Evolutionary conservation across 2,329 filamentous ascomycete genomes (phyloP), one percentile per base, ranked within the genome.

Genomic region (Fusarium guadeloupense): DNA sequence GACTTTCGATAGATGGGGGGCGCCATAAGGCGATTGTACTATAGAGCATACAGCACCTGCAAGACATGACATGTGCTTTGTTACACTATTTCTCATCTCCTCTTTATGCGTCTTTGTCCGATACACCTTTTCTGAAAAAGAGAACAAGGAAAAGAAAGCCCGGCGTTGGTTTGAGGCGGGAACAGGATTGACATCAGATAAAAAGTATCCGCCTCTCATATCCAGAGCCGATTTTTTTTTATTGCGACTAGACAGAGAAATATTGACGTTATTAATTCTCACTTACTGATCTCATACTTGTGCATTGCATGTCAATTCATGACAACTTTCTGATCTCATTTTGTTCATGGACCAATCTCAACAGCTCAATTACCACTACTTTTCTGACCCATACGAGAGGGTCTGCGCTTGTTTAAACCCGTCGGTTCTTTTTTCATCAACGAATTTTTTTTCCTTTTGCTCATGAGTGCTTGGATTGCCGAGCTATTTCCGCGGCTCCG

Each of bases 31-130:
- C 71, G 69, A 72, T 66, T 77, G 75, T 77, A 77, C 59, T 64
- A 77, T 77, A 77, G 75, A 77, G 67, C 65, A 72, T 58, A 61
- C 68, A 68, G 68, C 66, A 69, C 68, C 60, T 70, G 55, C 57
- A 64, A 66, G 69, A 71, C 49, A 65, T 66, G 69, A 69, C 53
- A 62, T 61, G 68, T 72, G 72, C 74, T 71, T 72, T 66, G 25
- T 26, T 70, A 72, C 65, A 26, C 64, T 69, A 74, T 66, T 66
- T 59, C 62, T n/a, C 64, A 70, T 74, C 74, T 75, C 71, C 73
- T 69, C 71, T 76, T 76, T 66, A 55, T 64, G 62, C 64, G 55
- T 65, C 53, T 56, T 59, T 42, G 41, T 62, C 35, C 55, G 42
- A 63, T 46, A 54, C 53, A 67, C 41, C 44, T 54, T 46, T 44